Conservation (phyloP, 306 rosid genomes). For the Cicer chorassanicum region DNA sequence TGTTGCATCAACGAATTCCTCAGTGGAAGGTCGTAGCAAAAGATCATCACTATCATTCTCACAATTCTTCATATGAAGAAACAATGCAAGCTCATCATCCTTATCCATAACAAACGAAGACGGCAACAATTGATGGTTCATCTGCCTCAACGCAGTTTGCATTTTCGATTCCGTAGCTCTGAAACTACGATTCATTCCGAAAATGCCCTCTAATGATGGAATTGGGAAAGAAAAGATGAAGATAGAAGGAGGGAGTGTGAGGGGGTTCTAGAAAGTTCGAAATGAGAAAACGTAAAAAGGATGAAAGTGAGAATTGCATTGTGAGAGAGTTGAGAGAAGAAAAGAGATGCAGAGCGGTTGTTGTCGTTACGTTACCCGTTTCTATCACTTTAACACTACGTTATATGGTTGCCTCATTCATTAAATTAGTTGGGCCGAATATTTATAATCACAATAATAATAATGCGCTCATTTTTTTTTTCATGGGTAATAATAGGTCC, state of each 20-base stretch:
- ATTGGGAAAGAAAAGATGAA: constrained; percentile 14
- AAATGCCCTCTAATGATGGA: constrained; percentile 39
- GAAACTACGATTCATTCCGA: constrained; percentile 88
- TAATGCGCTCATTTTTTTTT: constrained; percentile 54
- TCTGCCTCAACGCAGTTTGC: constrained; percentile 66
- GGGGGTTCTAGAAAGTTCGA: constrained; percentile 37
- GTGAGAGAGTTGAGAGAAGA: constrained; percentile 42
- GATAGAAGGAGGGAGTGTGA: too few species aligned
- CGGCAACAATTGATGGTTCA: constrained; percentile 62
- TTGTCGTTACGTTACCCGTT: constrained; percentile 44
- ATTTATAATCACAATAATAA: constrained; percentile 62
- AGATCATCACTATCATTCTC: constrained; percentile 84
- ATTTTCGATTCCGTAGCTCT: constrained; percentile 84
- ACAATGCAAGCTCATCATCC: constrained; percentile 91
- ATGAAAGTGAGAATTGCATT: constrained; percentile 52
- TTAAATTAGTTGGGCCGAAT: constrained; percentile 45
- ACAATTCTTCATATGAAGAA: constrained; percentile 82
- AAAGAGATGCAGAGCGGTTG: constrained; percentile 46
- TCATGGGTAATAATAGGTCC: background rate
- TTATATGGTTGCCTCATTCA: constrained; percentile 58
- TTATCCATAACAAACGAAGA: constrained; percentile 66
- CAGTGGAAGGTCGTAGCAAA: constrained; percentile 62
- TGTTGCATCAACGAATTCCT: constrained; percentile 67
- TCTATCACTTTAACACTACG: constrained; percentile 82
- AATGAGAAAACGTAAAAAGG: background rate